phyloP scores from a whole-genome alignment of 2,329 filamentous ascomycete species.

The Arthrobotrys sphaeroides region DNA sequence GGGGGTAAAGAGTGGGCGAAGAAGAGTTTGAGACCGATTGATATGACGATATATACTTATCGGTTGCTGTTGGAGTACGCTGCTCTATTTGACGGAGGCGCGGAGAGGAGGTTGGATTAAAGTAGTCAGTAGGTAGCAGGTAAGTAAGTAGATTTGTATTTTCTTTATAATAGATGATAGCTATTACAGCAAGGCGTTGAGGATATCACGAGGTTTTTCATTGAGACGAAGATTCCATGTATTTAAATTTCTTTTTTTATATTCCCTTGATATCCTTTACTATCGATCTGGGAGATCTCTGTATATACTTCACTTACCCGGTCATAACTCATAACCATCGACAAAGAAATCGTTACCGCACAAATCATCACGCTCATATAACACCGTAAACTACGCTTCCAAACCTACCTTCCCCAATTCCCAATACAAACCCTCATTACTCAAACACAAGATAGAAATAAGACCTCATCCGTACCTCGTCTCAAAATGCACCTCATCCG shows the following conservation, averaged over 20 bases:
- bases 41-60: slow-evolving; percentile 71
- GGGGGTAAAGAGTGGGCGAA: slow-evolving; percentile 68
- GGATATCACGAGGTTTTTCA: neutral
- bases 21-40: slow-evolving; percentile 68
- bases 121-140: neutral
- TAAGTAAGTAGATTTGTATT: neutral
- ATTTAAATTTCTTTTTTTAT: slow-evolving; percentile 11
- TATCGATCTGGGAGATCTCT: slow-evolving; percentile 15
- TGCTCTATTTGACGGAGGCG: slow-evolving; percentile 25
- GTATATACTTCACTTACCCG: slow-evolving; percentile 35
- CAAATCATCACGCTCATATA: neutral
- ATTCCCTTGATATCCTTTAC: neutral
- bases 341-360: neutral
- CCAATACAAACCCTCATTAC: neutral
- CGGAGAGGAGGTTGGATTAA: neutral
- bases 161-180: neutral
- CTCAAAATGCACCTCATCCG: slow-evolving; percentile 35
- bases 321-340: neutral
- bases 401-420: slow-evolving; percentile 3
- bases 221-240: slow-evolving; percentile 2
- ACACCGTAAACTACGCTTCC: neutral
- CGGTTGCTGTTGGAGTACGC: slow-evolving; percentile 70
- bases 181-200: slow-evolving; percentile 32
- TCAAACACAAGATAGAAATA: neutral
- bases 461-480: neutral